A percentile compares a stretch with the other conserved stretches of the same genome.
Evolutionary conservation across 768 basidiomycete genomes (phyloP).

Genomic region (Podaxis sp.): DNA sequence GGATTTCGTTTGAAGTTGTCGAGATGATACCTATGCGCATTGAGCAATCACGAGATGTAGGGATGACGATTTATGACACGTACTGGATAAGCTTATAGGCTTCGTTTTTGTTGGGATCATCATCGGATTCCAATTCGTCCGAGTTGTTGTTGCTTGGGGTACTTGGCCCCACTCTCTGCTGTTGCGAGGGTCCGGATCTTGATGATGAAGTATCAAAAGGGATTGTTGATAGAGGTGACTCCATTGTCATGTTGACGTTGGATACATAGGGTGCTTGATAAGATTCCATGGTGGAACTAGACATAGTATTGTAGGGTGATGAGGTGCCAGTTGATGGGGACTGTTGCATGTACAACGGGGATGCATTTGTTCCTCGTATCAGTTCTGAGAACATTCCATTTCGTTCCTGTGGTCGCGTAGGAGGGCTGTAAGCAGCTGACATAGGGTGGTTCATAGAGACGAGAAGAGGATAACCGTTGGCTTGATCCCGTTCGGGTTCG

Average conservation of each 20-base stretch:
- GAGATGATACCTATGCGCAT: conserved; percentile 71
- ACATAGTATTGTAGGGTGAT: conserved; percentile 38
- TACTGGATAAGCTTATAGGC: conserved; percentile 83
- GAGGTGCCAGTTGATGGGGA: conserved; percentile 40
- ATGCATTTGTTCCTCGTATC: conserved; percentile 50
- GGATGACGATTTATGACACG: conserved; percentile 22
- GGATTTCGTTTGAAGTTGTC: conserved; percentile 88
- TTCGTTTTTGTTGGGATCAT: conserved; percentile 74
- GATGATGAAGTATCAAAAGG: conserved; percentile 41
- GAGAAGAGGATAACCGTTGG: conserved; percentile 56
- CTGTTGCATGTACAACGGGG: conserved; percentile 62
- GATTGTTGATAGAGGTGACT: conserved; percentile 50
- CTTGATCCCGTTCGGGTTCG: conserved; percentile 32
- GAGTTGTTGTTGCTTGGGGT: conserved; percentile 27
- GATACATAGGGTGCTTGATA: conserved; percentile 55
- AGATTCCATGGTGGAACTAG: conserved; percentile 36
- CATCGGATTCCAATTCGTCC: conserved; percentile 58
- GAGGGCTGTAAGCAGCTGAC: conserved; percentile 46
- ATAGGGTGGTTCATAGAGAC: conserved; percentile 49
- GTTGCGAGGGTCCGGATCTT: conserved; percentile 30
- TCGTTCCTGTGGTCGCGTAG: conserved; percentile 44
- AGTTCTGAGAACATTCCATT: conserved; percentile 60
- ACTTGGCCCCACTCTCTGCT: conserved; percentile 29
- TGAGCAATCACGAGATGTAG: conserved; percentile 4
- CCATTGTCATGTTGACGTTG: conserved; percentile 57